These are phyloP conservation scores for Maudiozyma serrabonitensis DNA, from an alignment of 805 yeast genomes.

Conservation along the genomic window DNA sequence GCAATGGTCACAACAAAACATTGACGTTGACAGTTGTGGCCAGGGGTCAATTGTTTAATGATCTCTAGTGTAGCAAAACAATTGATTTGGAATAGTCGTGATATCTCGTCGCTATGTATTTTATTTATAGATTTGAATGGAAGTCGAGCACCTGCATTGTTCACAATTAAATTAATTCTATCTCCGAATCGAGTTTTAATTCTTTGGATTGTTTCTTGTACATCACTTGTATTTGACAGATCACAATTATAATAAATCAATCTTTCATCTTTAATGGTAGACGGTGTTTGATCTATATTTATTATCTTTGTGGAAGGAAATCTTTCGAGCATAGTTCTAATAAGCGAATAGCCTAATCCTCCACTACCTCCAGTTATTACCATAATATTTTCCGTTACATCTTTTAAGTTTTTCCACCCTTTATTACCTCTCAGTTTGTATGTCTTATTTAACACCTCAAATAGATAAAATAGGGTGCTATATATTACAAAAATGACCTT, in stretches of 20 bases:
- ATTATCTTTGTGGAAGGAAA: slow-evolving; percentile 20
- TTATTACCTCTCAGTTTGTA: slow-evolving; percentile 5
- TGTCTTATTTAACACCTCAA: slow-evolving; percentile 4
- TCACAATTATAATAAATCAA: slow-evolving; percentile 55
- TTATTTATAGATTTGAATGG: slow-evolving; percentile 43
- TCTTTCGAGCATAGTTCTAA: slow-evolving; percentile 11
- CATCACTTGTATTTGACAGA: slow-evolving; percentile 39
- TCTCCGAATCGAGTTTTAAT: slow-evolving; percentile 40
- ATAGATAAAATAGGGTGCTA: slow-evolving; percentile 6
- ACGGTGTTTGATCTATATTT: slow-evolving; percentile 14
- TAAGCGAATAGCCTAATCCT: slow-evolving; percentile 29
- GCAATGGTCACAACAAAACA: slow-evolving; percentile 74
- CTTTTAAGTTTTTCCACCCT: slow-evolving; percentile 6
- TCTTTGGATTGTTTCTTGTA: slow-evolving; percentile 31
- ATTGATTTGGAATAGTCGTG: slow-evolving; percentile 57
- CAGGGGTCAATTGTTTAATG: slow-evolving; percentile 56
- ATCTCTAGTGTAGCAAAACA: slow-evolving; percentile 56
- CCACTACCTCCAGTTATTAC: slow-evolving; percentile 32
- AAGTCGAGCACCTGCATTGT: slow-evolving; percentile 72
- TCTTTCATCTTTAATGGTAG: slow-evolving; percentile 5
- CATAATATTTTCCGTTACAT: slow-evolving; percentile 4
- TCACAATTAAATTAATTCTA: slow-evolving; percentile 53
- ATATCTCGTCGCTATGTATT: slow-evolving; percentile 27
- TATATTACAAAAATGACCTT: slow-evolving; percentile 2
- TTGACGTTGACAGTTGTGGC: slow-evolving; percentile 39